Percentiles rank a stretch among this genome's conserved stretches.
These are phyloP conservation scores for Ceratocystis variospora DNA, from an alignment of 2,329 filamentous ascomycete genomes.

Conservation along the genomic window DNA sequence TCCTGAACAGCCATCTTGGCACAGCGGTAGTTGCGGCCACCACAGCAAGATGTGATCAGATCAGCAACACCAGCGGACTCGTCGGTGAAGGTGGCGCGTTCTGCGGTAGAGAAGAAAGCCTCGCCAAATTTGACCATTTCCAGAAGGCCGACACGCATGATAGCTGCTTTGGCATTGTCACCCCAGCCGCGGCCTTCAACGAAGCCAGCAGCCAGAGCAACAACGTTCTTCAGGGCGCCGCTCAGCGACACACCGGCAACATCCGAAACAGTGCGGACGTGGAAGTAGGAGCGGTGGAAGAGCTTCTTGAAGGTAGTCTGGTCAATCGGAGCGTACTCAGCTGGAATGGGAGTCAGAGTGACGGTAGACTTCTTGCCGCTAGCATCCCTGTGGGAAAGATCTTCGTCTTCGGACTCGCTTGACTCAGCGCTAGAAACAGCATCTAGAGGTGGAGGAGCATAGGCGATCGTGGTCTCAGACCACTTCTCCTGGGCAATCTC, in stretches of 20 bases:
- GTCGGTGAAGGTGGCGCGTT: slow-evolving; percentile 83
- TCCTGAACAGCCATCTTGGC: slow-evolving; percentile 76
- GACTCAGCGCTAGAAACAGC: slow-evolving; percentile 53
- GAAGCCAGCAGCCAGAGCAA: slow-evolving; percentile 86
- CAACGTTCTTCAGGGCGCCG: slow-evolving; percentile 92
- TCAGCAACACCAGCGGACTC: slow-evolving; percentile 92
- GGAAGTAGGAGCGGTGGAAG: slow-evolving; percentile 95
- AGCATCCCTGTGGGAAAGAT: slow-evolving; percentile 54
- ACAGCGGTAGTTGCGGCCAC: slow-evolving; percentile 87
- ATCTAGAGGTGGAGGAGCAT: slow-evolving; percentile 82
- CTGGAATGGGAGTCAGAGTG: slow-evolving; percentile 60
- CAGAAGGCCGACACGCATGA: slow-evolving; percentile 89
- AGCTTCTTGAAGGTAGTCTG: slow-evolving; percentile 70
- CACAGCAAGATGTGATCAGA: slow-evolving; percentile 83
- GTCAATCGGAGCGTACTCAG: slow-evolving; percentile 73
- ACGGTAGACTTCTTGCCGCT: slow-evolving; percentile 53
- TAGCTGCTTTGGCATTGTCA: slow-evolving; percentile 95
- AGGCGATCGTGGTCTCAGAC: slow-evolving; percentile 93
- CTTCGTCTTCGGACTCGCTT: slow-evolving; percentile 33
- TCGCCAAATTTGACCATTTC: slow-evolving; percentile 96
- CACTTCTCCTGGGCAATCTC: slow-evolving; percentile 94
- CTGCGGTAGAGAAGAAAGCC: slow-evolving; percentile 78
- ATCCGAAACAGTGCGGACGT: slow-evolving; percentile 83
- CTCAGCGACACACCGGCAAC: slow-evolving; percentile 94
- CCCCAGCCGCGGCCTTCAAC: slow-evolving; percentile 94